A percentile compares a stretch with the other conserved stretches of the same genome.
Conservation (phyloP, 306 rosid species). For the Gillenia trifoliata region DNA sequence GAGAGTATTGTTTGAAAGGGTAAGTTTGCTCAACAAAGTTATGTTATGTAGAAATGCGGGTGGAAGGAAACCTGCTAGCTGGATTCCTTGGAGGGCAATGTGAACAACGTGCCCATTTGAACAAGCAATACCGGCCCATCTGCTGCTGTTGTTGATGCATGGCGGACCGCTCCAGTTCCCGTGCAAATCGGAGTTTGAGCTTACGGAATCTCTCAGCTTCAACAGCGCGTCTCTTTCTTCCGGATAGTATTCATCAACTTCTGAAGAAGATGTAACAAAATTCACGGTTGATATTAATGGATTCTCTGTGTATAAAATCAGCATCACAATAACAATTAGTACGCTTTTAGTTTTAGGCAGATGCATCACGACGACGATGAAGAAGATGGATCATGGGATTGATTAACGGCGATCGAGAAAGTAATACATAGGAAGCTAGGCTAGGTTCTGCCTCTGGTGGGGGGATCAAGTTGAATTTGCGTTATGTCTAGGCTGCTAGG, state of each 20-base stretch:
- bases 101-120: conserved; percentile 54
- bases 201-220: conserved; percentile 46
- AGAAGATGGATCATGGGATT: background rate
- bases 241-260: conserved; percentile 25
- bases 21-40: conserved; percentile 41
- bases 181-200: conserved; percentile 44
- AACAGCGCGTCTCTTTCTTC: conserved; percentile 58
- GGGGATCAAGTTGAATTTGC: too few species aligned
- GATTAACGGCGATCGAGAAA: background rate
- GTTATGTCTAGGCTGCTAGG: background rate
- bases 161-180: conserved; percentile 76
- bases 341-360: background rate
- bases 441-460: too few species aligned
- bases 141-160: conserved; percentile 39
- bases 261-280: background rate
- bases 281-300: conserved; percentile 4
- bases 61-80: conserved; percentile 50
- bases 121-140: conserved; percentile 60
- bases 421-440: conserved; percentile 9
- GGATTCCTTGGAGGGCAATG: conserved; percentile 42
- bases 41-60: conserved; percentile 39
- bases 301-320: conserved; percentile 8
- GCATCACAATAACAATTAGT: background rate
- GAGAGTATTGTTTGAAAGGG: conserved; percentile 51
- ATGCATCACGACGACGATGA: conserved; percentile 23